Base-by-base conservation (phyloP, 345 rosid genomes). In the Populus nigra region DNA sequence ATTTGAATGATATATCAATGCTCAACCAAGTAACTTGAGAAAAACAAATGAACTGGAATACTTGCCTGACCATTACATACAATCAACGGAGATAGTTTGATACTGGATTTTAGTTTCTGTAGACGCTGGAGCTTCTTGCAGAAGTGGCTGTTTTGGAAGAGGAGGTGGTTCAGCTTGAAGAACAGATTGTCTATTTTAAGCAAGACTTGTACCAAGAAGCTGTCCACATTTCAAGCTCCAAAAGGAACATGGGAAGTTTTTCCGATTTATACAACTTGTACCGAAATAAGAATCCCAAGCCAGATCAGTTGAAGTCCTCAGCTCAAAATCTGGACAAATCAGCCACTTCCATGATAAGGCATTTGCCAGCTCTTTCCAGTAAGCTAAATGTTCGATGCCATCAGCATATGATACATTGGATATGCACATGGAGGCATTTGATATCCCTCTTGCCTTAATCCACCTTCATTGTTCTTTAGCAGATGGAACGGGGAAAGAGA, bases 111-210 rank as follows among this genome's bases (percentile, higher is more conserved):
- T 75, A 23, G 63, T 66, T 83, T 70, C 75, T 83, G 85, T 81
- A 95, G 98, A 88, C 90, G 9, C 83, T 90, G 79, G 92, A 92
- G 88, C 92, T 95, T 76, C 89, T 95, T 31, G 99, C 98, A 12
- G 99, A 95, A 86, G 98, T 95, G 59, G 99, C 99, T 63, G 96
- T 95, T 50, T 45, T 93, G 78, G 99, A 95, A 80, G 99, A 95
- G 86, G 99, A 95, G 77, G 83, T 91, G 73, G 91, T 86, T 47
- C 86, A 97, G 80, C 91, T 95, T 8, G 99, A 95, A 84, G 98
- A 93, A 79, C 88, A 84, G 77, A 87, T 91, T 31, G 93, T 93
- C 75, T 88, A 89, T 83, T 88, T 84, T 65, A 84, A 94, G 73
- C 91, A 91, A 69, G 92, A 85, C 67, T 77, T 92, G 83, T 91